These are phyloP conservation scores for Effrenium voratum DNA, from an alignment of 73 alveolate genomes.

Conservation along the genomic window DNA sequence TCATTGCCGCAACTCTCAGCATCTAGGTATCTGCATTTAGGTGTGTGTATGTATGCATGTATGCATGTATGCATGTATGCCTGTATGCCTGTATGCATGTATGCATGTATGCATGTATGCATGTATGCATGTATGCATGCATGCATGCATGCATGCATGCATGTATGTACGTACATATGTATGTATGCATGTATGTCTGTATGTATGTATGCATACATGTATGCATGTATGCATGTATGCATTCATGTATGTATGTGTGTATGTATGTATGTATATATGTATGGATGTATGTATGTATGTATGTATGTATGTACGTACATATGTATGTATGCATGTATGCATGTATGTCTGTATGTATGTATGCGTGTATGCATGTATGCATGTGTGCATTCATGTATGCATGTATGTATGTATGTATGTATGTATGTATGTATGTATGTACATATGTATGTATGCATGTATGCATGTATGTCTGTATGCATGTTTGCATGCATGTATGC, in stretches of 20 bases:
- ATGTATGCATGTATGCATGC: not conserved
- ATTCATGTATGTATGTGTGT: not conserved
- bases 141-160: not conserved
- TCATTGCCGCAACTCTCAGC: not conserved
- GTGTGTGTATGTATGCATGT: not conserved
- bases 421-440: not conserved
- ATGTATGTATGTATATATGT: not conserved
- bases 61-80: not conserved
- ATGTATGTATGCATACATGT: not conserved
- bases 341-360: not conserved
- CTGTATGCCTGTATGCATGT: not conserved
- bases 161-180: not conserved
- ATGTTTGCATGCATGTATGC: not conserved
- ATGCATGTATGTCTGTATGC: not conserved
- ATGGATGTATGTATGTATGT: not conserved
- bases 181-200: not conserved
- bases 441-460: not conserved
- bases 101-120: not conserved
- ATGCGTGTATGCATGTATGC: not conserved
- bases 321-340: not conserved
- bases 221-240: not conserved
- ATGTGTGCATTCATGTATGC: not conserved
- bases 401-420: not conserved
- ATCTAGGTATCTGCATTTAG: slow-evolving; percentile 18
- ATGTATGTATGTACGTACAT: not conserved